Evolutionary conservation across 208 protist species (phyloP), one percentile per base, ranked within the genome.

Genomic region (Wallacemonas collosoma): DNA sequence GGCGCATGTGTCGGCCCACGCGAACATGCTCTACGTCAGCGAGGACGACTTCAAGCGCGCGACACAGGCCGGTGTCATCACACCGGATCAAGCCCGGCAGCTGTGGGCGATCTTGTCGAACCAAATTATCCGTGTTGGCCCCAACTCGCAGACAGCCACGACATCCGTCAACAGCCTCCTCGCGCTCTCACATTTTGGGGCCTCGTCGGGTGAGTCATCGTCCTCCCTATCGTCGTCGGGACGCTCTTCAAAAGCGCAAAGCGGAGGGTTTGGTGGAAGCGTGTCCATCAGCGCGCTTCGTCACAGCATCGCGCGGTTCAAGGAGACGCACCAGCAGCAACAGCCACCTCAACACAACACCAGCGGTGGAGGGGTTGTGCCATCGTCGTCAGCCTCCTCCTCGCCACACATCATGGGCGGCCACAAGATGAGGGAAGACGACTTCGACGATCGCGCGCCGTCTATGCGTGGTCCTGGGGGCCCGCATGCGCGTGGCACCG

Each of bases 61-160:
- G 12, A 87, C 88, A 36, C 74, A 88, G 45, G 73, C 82, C 0
- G 88, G 88, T 55, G 90, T 95, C 56, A 95, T 95, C 76, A 95
- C 86, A 7, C 85, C 86, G 2, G 90, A 93, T 68, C 90, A 95
- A 70, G 85, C 88, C 1, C 79, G 88, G 6, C 90, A 95, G 76
- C 82, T 95, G 41, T 95, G 90, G 90, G 90, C 88, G 12, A 95
- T 95, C 88, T 74, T 93, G 9, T 93, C 86, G 38, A 88, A 92
- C 57, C 85, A 93, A 61, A 80, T 90, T 47, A 87, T 95, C 26
- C 87, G 83, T 35, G 79, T 91, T 17, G 86, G 77, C 14, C 75
- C 75, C 8, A 63, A 75, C 15, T 65, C 71, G 2, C 60, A 41
- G 45, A 70, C 74, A 8, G 64, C 79, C 2, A 73, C 50, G 35